Percentiles rank a stretch among this genome's conserved stretches.
phyloP scores from a whole-genome alignment of 2,329 filamentous ascomycete genomes.

The Fusarium solani-melongenae region DNA sequence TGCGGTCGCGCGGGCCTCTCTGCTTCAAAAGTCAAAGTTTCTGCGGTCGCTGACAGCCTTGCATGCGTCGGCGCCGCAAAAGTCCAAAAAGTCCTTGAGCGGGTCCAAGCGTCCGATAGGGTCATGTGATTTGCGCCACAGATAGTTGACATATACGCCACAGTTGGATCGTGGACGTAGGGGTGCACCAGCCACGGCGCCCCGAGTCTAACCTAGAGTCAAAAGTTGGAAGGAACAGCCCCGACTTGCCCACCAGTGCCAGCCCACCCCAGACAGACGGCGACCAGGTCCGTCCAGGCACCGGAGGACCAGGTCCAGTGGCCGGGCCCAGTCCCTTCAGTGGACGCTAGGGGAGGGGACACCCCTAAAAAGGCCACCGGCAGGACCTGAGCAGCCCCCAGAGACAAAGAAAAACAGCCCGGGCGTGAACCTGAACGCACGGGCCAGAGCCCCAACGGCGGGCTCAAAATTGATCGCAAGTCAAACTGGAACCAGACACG shows the following conservation, averaged over 20 bases:
- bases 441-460: slow-evolving; percentile 32
- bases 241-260: slow-evolving; percentile 4
- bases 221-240: slow-evolving; percentile 16
- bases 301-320: not conserved
- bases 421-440: slow-evolving; percentile 31
- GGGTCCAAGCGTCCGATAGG: slow-evolving; percentile 26
- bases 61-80: slow-evolving; percentile 41
- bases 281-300: not conserved
- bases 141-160: not conserved
- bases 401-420: slow-evolving; percentile 4
- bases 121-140: slow-evolving; percentile 42
- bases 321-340: slow-evolving; percentile 6
- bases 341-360: slow-evolving; percentile 33
- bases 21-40: not conserved
- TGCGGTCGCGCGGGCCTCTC: not conserved
- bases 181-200: slow-evolving; percentile 4
- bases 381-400: not conserved
- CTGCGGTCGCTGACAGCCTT: slow-evolving; percentile 38
- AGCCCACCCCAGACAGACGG: not conserved
- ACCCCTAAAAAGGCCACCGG: slow-evolving; percentile 16
- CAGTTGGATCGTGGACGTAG: not conserved
- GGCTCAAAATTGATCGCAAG: slow-evolving; percentile 33
- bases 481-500: slow-evolving; percentile 34
- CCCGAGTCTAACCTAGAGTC: not conserved
- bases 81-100: slow-evolving; percentile 31